Conservation (phyloP, 768 basidiomycete genomes). For the Mycena metata region DNA sequence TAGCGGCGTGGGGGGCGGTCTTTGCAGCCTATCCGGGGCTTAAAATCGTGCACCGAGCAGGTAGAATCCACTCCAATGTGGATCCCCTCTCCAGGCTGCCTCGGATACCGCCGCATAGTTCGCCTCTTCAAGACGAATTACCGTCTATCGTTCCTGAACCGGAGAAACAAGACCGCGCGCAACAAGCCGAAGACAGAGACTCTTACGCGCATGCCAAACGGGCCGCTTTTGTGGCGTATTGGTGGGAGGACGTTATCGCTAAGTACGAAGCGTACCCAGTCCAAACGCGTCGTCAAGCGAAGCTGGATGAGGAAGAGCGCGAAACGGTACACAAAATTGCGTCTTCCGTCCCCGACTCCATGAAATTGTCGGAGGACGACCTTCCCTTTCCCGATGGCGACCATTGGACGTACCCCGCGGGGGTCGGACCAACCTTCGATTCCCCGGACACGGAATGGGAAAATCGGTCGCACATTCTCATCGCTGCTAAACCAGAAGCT, state of each 20-base stretch:
- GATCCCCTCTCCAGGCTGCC: too few relatives aligned
- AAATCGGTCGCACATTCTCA: not conserved
- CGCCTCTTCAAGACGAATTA: slow-evolving; percentile 9
- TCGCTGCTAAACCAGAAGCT: not conserved
- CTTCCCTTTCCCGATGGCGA: not conserved
- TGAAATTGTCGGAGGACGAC: too few relatives aligned
- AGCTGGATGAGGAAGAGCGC: too few relatives aligned
- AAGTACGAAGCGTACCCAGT: too few relatives aligned
- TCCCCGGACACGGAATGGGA: not conserved
- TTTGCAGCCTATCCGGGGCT: slow-evolving; percentile 22
- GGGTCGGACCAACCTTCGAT: too few relatives aligned
- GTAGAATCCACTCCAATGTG: slow-evolving; percentile 47
- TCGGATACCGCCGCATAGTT: slow-evolving; percentile 2
- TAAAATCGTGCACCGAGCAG: not conserved
- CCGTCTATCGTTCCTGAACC: not conserved
- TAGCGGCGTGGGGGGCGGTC: slow-evolving; percentile 46
- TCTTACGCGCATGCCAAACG: not conserved
- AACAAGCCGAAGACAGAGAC: slow-evolving; percentile 1
- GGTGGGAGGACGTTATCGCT: slow-evolving; percentile 12
- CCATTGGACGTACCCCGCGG: slow-evolving; percentile 1
- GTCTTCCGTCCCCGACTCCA: too few relatives aligned
- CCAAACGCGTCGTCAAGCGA: too few relatives aligned
- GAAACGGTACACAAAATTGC: too few relatives aligned
- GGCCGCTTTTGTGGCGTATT: not conserved
- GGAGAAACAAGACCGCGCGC: not conserved